These are phyloP conservation scores for Penicillium occitanis DNA, from an alignment of 2,329 filamentous ascomycete genomes.

Conservation along the genomic window DNA sequence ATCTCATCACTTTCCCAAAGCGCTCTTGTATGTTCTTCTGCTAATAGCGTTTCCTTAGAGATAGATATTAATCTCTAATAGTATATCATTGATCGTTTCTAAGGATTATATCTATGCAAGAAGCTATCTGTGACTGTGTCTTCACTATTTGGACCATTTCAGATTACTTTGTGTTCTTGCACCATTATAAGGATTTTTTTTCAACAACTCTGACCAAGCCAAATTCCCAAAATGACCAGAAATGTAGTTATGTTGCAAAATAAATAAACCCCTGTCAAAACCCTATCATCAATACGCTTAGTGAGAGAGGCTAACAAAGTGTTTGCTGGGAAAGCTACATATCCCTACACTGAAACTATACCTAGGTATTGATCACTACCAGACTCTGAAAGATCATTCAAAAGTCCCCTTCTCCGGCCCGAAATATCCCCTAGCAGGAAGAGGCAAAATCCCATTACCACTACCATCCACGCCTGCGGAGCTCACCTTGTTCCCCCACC, in stretches of 20 bases:
- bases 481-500: conserved; percentile 13
- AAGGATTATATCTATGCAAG: background rate
- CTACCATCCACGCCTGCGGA: conserved; percentile 10
- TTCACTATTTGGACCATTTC: background rate
- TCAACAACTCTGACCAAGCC: background rate
- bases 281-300: background rate
- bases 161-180: too few species aligned
- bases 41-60: background rate
- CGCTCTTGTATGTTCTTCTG: background rate
- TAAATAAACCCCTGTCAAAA: background rate
- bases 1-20: background rate
- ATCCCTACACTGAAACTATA: background rate
- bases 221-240: background rate
- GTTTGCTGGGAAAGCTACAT: background rate
- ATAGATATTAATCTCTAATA: background rate
- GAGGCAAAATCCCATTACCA: conserved; percentile 3
- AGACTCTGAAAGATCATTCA: background rate
- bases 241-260: background rate
- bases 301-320: background rate
- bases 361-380: background rate
- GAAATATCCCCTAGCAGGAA: background rate
- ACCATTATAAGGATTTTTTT: too few species aligned
- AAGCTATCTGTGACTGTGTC: background rate
- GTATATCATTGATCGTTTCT: too few species aligned
- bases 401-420: background rate